Base-by-base conservation (phyloP, 768 basidiomycete species). In the Rhodotorula diobovata region DNA sequence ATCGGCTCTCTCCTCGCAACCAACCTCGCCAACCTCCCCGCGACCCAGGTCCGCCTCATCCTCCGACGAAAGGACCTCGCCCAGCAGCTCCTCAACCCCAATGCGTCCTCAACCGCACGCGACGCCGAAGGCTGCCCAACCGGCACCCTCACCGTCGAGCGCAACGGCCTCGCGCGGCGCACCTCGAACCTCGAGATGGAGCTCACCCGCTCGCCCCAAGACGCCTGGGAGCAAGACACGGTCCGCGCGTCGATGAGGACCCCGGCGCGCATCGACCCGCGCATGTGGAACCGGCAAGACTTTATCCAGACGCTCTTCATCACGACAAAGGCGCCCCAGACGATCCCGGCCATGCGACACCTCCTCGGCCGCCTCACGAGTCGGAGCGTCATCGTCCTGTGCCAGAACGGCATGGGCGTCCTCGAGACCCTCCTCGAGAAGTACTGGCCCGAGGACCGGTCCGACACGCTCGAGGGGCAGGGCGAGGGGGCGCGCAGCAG, bases 321-420 rank as follows among this genome's bases (percentile, higher is more conserved):
- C 71, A 86, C 90, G 53, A 86, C 90, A 64, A 95, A 94, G 79
- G 89, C 91, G 2, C 84, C 87, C 25, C 82, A 84, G 16, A 89
- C 89, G 9, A 61, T 88, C 8, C 77, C 79, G 6, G 86, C 89
- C 9, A 74, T 99, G 46, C 79, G 80, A 28, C 77, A 80, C 1
- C 85, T 97, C 66, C 80, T 85, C 28, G 86, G 85, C 21, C 86
- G 92, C 28, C 81, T 97, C 30, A 83, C 84, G 9, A 78, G 84
- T 0, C 80, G 85, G 61, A 89, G 88, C 55, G 95, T 93, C 46
- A 87, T 98, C 73, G 90, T 95, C 5, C 85, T 99, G n/a, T 81
- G 97, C 63, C 91, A 95, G 78, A 95, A 95, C 79, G 95, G 95
- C 35, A 90, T 96, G 87, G 95, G 93, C 20, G 82, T 94, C 16